Base-by-base conservation (phyloP, 805 yeast species). In the Candida tammaniensis region DNA sequence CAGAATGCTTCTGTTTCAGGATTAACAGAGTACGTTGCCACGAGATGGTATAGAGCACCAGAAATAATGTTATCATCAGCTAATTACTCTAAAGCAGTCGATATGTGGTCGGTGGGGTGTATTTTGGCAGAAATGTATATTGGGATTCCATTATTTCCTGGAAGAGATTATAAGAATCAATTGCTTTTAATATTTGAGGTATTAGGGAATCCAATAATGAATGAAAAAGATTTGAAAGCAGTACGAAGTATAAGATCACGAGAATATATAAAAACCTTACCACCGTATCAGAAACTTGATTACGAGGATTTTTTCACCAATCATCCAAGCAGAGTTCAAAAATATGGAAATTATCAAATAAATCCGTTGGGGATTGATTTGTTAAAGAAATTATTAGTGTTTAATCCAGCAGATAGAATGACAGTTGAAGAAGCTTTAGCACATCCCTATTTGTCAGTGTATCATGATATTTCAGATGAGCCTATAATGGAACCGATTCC, bases 11-110 rank as follows among this genome's bases (percentile, higher is more conserved):
- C 27, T 22, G 54, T 63, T 17, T 54, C 82, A 0, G 72, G 73
- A 43, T 64, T 83, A 64, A 84, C 91, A 0, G 91, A 84, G 52
- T 84, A 84, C 46, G 93, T 84, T 3, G 91, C 91, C 3, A 84
- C 93, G 7, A 64, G 93, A 47, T 84, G 91, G 91, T 84, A 84
- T 53, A 62, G 93, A 34, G 91, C 91, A 0, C 91, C 91, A 0
- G 93, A 84, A 54, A 81, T 84, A 38, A 84, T 84, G 91, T 59
- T 84, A 17, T 76, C 86, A 1, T 70, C 75, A 40, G 79, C 84
- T 25, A 80, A 80, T 48, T 84, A 84, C 45, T 74, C 89, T 2
- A 77, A 82, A 7, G 86, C 88, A 0, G 80, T 84, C 40, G 93
- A 84, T 51, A 68, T 83, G 11, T 84, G 93, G 93, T 78, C 87